Conservation (phyloP, 1,284 basidiomycete species). For the Tylopilus sp. region DNA sequence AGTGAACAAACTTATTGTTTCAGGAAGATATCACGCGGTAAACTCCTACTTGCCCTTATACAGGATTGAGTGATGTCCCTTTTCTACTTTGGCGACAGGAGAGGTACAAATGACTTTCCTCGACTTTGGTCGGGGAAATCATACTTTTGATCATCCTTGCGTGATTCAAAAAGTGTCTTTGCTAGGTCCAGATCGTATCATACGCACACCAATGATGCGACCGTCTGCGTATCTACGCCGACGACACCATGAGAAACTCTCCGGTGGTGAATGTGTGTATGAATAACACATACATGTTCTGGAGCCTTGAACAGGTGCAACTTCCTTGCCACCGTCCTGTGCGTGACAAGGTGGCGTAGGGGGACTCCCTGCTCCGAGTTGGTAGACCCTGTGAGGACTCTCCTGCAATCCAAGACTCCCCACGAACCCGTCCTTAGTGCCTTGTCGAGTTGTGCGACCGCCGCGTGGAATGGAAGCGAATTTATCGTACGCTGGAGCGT, state of each 20-base stretch:
- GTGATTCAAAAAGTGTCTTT: not conserved
- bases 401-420: slow-evolving; percentile 70
- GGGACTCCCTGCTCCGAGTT: no score
- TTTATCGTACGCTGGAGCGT: slow-evolving; percentile 53
- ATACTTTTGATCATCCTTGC: not conserved
- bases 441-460: slow-evolving; percentile 69
- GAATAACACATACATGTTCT: not conserved
- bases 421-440: slow-evolving; percentile 70
- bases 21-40: slow-evolving; percentile 38
- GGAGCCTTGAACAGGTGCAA: not conserved
- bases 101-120: slow-evolving; percentile 42
- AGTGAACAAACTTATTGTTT: slow-evolving; percentile 10
- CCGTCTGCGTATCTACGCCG: not conserved
- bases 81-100: slow-evolving; percentile 33
- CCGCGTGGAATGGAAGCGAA: slow-evolving; percentile 56
- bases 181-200: not conserved
- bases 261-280: not conserved
- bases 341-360: no score
- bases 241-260: not conserved
- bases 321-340: no score
- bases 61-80: slow-evolving; percentile 41
- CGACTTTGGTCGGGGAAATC: slow-evolving; percentile 12
- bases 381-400: no score
- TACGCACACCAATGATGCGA: not conserved
- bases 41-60: slow-evolving; percentile 42